A percentile compares a stretch with the other conserved stretches of the same genome.
phyloP scores from a whole-genome alignment of 352 stramenopile genomes.

The Globisporangium irregulare region DNA sequence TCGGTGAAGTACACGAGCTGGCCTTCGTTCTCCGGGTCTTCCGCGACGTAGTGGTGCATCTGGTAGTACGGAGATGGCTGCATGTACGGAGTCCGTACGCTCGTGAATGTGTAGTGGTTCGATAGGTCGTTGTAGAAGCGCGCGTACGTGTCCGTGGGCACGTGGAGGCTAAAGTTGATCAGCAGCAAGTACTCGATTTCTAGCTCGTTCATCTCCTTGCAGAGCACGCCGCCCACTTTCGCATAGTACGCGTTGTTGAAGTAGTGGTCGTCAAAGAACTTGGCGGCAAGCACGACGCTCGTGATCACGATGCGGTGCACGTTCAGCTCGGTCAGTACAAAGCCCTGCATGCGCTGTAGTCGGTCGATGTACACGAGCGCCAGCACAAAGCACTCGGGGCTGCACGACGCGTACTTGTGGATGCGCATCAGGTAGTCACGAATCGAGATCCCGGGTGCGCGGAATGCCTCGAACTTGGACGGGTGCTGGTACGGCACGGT shows the following conservation, averaged over 20 bases:
- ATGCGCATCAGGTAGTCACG: conserved; percentile 89
- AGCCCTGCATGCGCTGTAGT: conserved; percentile 95
- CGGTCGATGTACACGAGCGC: conserved; percentile 99
- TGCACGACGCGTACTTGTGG: conserved; percentile 98
- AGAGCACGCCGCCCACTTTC: conserved; percentile 93
- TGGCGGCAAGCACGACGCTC: conserved; percentile 95
- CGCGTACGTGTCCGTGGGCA: conserved; percentile 86
- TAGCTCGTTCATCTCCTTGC: conserved; percentile 96
- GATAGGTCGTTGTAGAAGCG: conserved; percentile 91
- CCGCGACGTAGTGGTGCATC: conserved; percentile 64
- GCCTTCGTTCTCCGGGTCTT: conserved; percentile 57
- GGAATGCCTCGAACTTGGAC: conserved; percentile 87
- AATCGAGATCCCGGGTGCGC: conserved; percentile 76
- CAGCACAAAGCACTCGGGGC: conserved; percentile 98
- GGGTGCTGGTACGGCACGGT: conserved; percentile 52
- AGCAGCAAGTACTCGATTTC: conserved; percentile 98
- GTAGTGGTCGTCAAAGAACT: conserved; percentile 99
- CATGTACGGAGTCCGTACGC: conserved; percentile 34
- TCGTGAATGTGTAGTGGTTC: conserved; percentile 83
- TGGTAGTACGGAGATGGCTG: conserved; percentile 41
- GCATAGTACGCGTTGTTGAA: conserved; percentile 99
- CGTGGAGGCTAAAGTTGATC: conserved; percentile 98
- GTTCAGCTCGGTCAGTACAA: conserved; percentile 96
- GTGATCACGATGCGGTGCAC: conserved; percentile 98
- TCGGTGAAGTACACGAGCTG: conserved; percentile 81